These are phyloP conservation scores for Pleurotus salmoneostramineus DNA, from an alignment of 768 basidiomycete genomes.

Conservation along the genomic window DNA sequence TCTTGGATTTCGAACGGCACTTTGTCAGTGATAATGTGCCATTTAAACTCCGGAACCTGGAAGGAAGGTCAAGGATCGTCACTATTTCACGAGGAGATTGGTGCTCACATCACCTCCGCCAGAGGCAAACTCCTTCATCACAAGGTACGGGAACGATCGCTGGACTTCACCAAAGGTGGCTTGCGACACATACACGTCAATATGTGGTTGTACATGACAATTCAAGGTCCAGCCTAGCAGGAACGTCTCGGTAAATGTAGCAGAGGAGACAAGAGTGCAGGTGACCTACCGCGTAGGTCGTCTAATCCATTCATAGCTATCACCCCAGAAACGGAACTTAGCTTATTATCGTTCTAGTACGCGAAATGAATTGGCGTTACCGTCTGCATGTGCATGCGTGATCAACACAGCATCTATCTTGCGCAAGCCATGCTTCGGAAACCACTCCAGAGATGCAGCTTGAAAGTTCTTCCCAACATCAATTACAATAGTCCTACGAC, in stretches of 20 bases:
- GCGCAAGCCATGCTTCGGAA: conserved; percentile 70
- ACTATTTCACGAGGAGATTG: not conserved
- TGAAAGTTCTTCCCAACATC: conserved; percentile 87
- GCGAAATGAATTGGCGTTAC: conserved; percentile 17
- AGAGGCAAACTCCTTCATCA: conserved; percentile 71
- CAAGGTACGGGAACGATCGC: conserved; percentile 78
- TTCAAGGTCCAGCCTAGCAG: conserved; percentile 68
- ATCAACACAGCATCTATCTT: conserved; percentile 58
- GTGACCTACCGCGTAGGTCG: conserved; percentile 68
- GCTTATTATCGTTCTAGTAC: not conserved
- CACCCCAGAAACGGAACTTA: conserved; percentile 3
- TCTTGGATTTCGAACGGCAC: conserved; percentile 64
- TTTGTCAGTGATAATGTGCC: conserved; percentile 75
- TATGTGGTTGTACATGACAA: conserved; percentile 58
- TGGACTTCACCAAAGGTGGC: conserved; percentile 65
- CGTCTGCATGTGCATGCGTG: conserved; percentile 88
- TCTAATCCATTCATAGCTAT: conserved; percentile 86
- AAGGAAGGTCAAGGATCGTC: not conserved
- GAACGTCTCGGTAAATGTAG: not conserved
- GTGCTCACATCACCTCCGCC: conserved; percentile 69
- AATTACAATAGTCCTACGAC: conserved; percentile 66
- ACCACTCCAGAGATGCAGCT: conserved; percentile 41
- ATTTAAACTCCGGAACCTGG: conserved; percentile 79
- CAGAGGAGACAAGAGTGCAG: not conserved
- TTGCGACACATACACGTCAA: conserved; percentile 71